Base-by-base conservation (phyloP, 257 asterid species). In the Solanum virginianum region DNA sequence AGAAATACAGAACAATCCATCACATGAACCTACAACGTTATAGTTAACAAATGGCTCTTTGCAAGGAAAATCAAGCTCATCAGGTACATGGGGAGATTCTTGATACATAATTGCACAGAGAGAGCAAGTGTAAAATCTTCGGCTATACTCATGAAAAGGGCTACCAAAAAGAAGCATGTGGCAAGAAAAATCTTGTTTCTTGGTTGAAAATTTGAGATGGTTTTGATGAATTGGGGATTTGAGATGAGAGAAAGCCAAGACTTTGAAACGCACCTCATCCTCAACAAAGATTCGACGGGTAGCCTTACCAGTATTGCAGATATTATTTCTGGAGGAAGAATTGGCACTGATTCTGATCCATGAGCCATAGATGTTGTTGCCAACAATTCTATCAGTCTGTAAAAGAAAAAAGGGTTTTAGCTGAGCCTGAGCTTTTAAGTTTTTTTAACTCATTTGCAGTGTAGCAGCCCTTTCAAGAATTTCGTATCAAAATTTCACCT, bases 241-340 rank as follows among this genome's bases (percentile, higher is more conserved):
- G 91, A 90, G 56, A 94, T 90, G 56, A 90, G 4, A 77, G 87
- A 81, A 59, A 80, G 72, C 96, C 96, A 94, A 68, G 92, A 86
- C 81, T 84, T 92, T 65, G 91, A 90, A 84, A 92, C 92, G 82
- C 88, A 89, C 84, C 45, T 89, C 89, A 89, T 89, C 82, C 47
- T 91, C 81, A 80, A 15, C 83, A 92, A 87, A 72, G 92, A 82
- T 87, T 80, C 84, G 3, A 87, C 91, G 0, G 96, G 92, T 49
- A 91, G 88, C 71, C 91, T 87, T 24, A 84, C 12, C 45, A 92
- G 92, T 75, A 92, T 89, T 54, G 90, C 93, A 17, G 49, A 11
- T 20, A 88, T 80, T 71, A 92, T 68, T 71, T 93, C 97, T 71
- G 86, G 53, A n/a, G 92, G 95, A 83, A 93, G 90, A 39, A 80